Percentiles rank a stretch among this genome's conserved stretches.
Evolutionary conservation across 1,284 basidiomycete genomes (phyloP).

Genomic region (Phenoliferia sp.): DNA sequence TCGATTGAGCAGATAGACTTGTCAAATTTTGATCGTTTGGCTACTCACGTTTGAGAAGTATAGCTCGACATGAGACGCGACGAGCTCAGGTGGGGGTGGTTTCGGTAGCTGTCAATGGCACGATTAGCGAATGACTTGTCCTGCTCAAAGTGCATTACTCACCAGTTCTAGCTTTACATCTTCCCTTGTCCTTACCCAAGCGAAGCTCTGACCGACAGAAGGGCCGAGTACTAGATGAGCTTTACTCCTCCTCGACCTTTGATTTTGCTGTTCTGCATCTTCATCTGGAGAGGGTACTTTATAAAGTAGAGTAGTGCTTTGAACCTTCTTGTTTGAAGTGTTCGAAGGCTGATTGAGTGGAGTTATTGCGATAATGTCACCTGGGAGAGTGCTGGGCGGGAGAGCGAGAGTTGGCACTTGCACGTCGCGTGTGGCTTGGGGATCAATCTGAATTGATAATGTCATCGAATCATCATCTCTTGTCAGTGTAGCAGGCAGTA

Average conservation of each 20-base stretch:
- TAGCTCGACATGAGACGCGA: conserved; percentile 77
- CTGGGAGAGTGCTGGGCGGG: conserved; percentile 9
- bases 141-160: neutral
- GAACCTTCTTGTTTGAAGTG: conserved; percentile 25
- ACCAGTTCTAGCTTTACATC: conserved; percentile 19
- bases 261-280: neutral
- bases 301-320: conserved; percentile 22
- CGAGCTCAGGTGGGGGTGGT: conserved; percentile 15
- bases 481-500: too few species aligned
- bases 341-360: too few species aligned
- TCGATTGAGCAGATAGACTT: neutral
- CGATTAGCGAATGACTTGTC: neutral
- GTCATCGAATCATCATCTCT: too few species aligned
- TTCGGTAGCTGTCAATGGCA: conserved; percentile 14
- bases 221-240: conserved; percentile 17
- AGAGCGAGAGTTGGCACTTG: conserved; percentile 6
- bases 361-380: conserved; percentile 27
- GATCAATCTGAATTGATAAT: too few species aligned
- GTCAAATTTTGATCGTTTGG: neutral
- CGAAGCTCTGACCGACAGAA: conserved; percentile 16
- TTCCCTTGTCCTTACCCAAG: conserved; percentile 22
- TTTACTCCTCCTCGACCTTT: conserved; percentile 5
- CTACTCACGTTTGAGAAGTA: conserved; percentile 66
- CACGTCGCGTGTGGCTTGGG: conserved; percentile 13
- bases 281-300: conserved; percentile 9